Evolutionary conservation across 129 eudicot species (phyloP), one percentile per base, ranked within the genome.

Genomic region (Pittosporum tobira): DNA sequence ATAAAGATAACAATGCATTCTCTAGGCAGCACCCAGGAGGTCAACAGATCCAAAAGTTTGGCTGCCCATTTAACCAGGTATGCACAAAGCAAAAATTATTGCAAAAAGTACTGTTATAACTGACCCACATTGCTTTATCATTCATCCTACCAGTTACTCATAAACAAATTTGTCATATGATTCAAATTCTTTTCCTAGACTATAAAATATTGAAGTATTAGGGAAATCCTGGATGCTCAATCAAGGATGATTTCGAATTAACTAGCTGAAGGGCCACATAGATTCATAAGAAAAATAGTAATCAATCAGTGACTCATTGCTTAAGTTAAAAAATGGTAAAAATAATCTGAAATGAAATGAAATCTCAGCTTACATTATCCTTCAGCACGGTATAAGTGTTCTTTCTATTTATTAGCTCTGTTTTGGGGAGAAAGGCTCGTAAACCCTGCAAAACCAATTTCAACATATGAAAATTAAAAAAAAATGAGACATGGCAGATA

Each of bases 371-470:
- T 84, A 91, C 96, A 64, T 81, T 81, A 42, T 83, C 77, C 76
- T 91, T 91, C 40, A 91, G 71, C 58, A 86, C 85, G 3, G 94
- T 78, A 82, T 59, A 86, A 55, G 63, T 91, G 77, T 74, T 87
- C 47, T 81, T 80, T 63, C 90, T 85, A 53, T 76, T 81, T 60
- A 81, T 66, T 49, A 91, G 74, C 73, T 86, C 98, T 38, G 73
- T 80, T 70, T 86, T 91, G 21, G 96, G 98, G 65, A 91, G 94
- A 75, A 86, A 91, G 57, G 90, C 95, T 55, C 98, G 84, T 57
- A 91, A 74, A 65, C 98, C 96, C 96, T 91, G 83, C 63, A 70
- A 67, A 67, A 29, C 34, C 23, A 57, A 34, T 30, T 15, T 30
- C 9, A 53, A 43, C 4, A 54, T 43, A 36, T 2, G 19, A 46